Evolutionary conservation across 306 rosid species (phyloP).

Genomic region (Vigna radiata): DNA sequence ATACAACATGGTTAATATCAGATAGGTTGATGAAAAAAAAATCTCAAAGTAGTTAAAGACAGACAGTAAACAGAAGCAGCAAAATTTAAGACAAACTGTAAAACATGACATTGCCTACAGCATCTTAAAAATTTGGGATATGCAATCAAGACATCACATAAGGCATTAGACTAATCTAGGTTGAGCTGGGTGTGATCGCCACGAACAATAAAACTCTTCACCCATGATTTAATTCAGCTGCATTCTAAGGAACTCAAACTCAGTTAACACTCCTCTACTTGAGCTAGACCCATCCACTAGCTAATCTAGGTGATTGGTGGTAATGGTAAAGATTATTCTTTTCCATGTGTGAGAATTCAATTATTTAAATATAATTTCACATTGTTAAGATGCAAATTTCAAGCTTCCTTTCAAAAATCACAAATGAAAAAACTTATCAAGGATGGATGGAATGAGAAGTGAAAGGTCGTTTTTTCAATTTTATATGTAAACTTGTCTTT

Average conservation of each 20-base stretch:
- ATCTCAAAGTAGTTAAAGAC: constrained; percentile 5
- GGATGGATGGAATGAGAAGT: neutral
- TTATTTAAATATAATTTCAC: neutral
- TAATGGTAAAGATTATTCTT: neutral
- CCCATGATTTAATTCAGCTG: neutral
- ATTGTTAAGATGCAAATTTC: neutral
- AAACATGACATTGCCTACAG: constrained; percentile 21
- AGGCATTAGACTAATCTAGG: neutral
- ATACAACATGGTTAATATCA: constrained; percentile 31
- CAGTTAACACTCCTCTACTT: neutral
- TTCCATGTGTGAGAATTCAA: neutral
- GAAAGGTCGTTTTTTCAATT: neutral
- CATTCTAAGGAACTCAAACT: neutral
- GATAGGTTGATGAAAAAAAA: constrained; percentile 8
- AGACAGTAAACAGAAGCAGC: neutral
- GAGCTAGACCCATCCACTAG: neutral
- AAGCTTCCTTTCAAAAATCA: constrained; percentile 9
- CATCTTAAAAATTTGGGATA: neutral
- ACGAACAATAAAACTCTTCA: neutral
- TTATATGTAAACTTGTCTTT: neutral
- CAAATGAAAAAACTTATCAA: neutral
- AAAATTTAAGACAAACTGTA: constrained; percentile 1
- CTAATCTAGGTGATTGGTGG: neutral
- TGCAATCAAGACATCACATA: neutral
- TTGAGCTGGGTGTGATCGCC: neutral